Base-by-base conservation (phyloP, 805 yeast species). In the Saitoella complicata region DNA sequence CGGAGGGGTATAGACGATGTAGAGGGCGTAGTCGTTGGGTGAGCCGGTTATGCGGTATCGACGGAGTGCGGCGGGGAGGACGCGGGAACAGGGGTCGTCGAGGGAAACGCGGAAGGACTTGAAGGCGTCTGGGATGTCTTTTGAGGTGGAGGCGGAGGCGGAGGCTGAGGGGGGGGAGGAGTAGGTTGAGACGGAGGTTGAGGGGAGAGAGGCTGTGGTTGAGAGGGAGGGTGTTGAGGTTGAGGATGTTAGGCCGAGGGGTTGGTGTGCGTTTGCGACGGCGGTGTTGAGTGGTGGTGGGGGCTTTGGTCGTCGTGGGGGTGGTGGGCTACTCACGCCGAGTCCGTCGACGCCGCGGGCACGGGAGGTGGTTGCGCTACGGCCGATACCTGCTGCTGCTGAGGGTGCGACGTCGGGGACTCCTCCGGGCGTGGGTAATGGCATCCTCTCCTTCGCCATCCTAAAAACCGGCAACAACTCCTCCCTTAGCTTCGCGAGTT, bases 41-140 rank as follows among this genome's bases (percentile, higher is more conserved):
- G 85, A 95, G 43, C 75, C 78, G 32, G 75, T 73, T 41, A 88
- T 69, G 47, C 77, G 78, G 62, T 87, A 94, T 49, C 93, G 71
- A 52, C 78, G 75, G 81, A 85, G 78, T 5, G 95, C 95, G 34
- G 80, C 84, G 55, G 83, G 93, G 40, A 91, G 64, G 21, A 88
- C 80, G 58, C 82, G 82, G 53, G 80, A 77, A 58, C 95, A 86
- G 1, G 95, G 86, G 54, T 88, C 97, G 45, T 86, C 94, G 30
- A 83, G 76, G 6, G 88, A 80, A 1, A 94, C 93, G 40, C 91
- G 65, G 49, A 87, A 63, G 53, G 83, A 91, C 54, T 83, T 82
- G 51, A 85, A 67, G 0, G 94, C 93, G 55, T 85, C 94, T 7
- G 65, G 41, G 3, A 55, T 40, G 37, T 55, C 11, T 11, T 11